Evolutionary conservation across 441 rosid genomes (phyloP).

Genomic region (Geranium incanum): DNA sequence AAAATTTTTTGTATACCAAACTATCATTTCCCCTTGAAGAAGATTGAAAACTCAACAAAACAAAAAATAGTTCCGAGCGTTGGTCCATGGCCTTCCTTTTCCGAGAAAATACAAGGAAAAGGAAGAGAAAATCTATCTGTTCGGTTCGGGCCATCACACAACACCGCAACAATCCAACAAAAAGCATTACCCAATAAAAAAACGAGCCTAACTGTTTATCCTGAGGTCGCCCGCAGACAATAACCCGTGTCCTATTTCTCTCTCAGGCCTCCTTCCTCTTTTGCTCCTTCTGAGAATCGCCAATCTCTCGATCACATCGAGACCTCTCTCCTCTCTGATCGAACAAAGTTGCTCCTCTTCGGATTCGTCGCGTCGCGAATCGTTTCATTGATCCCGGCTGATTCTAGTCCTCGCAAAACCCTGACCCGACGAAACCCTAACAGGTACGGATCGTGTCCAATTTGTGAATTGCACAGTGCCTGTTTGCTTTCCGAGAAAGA

Average conservation of each 20-base stretch:
- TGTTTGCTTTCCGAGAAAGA: not conserved
- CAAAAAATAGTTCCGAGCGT: no score
- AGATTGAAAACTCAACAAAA: no score
- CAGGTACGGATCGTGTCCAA: not conserved
- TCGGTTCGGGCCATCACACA: no score
- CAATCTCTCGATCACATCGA: slow-evolving; percentile 24
- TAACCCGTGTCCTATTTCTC: not conserved
- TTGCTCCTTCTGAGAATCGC: not conserved
- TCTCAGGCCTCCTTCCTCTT: not conserved
- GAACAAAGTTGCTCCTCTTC: not conserved
- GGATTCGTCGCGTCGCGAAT: slow-evolving; percentile 5
- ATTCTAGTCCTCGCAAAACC: not conserved
- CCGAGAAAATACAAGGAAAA: no score
- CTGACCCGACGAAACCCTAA: not conserved
- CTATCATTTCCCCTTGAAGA: no score
- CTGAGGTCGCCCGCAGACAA: slow-evolving; percentile 3
- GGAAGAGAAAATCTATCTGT: no score
- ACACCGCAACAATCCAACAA: no score
- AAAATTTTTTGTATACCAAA: no score
- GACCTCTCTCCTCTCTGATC: not conserved
- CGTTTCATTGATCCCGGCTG: not conserved
- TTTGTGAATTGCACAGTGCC: not conserved
- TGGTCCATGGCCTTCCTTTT: no score
- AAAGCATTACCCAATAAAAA: not conserved
- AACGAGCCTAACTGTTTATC: not conserved